These are phyloP conservation scores for Blastocladiella emersonii DNA, from an alignment of 371 early-diverging fungal genomes.

Conservation along the genomic window DNA sequence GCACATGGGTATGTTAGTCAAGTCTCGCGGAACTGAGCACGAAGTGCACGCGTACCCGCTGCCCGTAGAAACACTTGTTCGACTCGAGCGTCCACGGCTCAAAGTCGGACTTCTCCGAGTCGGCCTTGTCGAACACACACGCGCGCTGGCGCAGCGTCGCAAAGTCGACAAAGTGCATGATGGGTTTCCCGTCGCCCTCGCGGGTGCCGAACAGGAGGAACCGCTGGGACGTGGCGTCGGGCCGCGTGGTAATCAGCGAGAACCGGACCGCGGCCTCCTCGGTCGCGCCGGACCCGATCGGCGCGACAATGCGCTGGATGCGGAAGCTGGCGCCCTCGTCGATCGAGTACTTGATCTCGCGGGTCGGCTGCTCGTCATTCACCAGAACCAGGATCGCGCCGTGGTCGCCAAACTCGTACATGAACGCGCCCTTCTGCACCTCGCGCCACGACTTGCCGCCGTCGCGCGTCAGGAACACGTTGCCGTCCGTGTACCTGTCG, in stretches of 20 bases:
- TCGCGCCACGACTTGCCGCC: slow-evolving; percentile 65
- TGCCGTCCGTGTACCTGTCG: slow-evolving; percentile 44
- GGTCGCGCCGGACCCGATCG: slow-evolving; percentile 6
- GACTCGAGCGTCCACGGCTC: slow-evolving; percentile 57
- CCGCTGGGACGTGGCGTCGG: slow-evolving; percentile 52
- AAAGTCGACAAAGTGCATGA: slow-evolving; percentile 63
- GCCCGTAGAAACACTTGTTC: slow-evolving; percentile 55
- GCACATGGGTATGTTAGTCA: not conserved
- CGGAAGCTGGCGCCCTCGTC: slow-evolving; percentile 51
- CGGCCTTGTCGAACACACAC: slow-evolving; percentile 39
- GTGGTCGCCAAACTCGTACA: slow-evolving; percentile 78
- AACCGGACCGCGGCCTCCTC: slow-evolving; percentile 30
- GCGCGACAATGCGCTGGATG: slow-evolving; percentile 25
- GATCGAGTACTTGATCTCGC: slow-evolving; percentile 48
- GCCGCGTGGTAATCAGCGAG: slow-evolving; percentile 51
- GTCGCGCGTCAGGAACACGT: slow-evolving; percentile 73
- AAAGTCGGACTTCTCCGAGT: slow-evolving; percentile 51
- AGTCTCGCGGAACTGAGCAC: slow-evolving; percentile 16
- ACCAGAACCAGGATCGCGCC: slow-evolving; percentile 56
- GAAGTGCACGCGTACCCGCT: slow-evolving; percentile 28
- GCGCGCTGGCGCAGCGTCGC: slow-evolving; percentile 41
- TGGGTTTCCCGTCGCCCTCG: slow-evolving; percentile 20
- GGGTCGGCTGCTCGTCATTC: slow-evolving; percentile 58
- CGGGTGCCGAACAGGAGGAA: slow-evolving; percentile 50
- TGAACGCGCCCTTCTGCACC: slow-evolving; percentile 53